A percentile compares a stretch with the other conserved stretches of the same genome.
phyloP scores from a whole-genome alignment of 2,329 filamentous ascomycete species.

The Colletotrichum sp. region DNA sequence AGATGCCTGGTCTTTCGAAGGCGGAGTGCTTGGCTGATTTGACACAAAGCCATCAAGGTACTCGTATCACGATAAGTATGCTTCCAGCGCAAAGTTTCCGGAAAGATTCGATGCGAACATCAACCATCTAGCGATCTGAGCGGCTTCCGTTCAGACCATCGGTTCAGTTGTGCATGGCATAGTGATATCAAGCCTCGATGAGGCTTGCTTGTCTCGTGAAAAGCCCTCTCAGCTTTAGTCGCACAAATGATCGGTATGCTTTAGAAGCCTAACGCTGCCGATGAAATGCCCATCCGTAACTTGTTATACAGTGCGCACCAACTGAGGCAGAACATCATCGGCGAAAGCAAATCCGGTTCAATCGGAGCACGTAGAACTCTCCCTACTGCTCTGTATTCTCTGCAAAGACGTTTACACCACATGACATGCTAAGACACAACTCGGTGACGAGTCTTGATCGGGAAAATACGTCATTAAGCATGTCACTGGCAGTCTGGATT shows the following conservation, averaged over 20 bases:
- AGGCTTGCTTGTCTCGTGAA: not conserved
- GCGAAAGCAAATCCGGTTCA: too few species aligned
- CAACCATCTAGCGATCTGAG: not conserved
- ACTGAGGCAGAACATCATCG: too few species aligned
- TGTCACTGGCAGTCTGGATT: too few species aligned
- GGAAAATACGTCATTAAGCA: too few species aligned
- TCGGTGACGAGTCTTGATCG: too few species aligned
- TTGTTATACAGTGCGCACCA: too few species aligned
- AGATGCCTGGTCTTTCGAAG: not conserved
- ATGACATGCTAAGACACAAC: too few species aligned
- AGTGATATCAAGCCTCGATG: not conserved
- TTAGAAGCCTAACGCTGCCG: too few species aligned
- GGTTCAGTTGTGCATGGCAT: rapidly evolving
- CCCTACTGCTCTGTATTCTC: too few species aligned
- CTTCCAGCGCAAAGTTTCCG: not conserved
- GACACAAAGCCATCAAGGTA: not conserved
- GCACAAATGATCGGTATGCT: not conserved
- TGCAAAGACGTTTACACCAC: too few species aligned
- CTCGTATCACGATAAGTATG: not conserved
- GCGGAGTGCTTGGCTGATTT: not conserved
- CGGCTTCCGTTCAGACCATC: not conserved
- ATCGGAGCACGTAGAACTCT: too few species aligned
- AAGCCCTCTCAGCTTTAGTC: not conserved
- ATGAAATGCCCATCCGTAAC: too few species aligned
- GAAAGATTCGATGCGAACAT: not conserved